A percentile compares a stretch with the other conserved stretches of the same genome.
Conservation (phyloP, 2,329 filamentous ascomycete genomes). For the Neurospora sp. region DNA sequence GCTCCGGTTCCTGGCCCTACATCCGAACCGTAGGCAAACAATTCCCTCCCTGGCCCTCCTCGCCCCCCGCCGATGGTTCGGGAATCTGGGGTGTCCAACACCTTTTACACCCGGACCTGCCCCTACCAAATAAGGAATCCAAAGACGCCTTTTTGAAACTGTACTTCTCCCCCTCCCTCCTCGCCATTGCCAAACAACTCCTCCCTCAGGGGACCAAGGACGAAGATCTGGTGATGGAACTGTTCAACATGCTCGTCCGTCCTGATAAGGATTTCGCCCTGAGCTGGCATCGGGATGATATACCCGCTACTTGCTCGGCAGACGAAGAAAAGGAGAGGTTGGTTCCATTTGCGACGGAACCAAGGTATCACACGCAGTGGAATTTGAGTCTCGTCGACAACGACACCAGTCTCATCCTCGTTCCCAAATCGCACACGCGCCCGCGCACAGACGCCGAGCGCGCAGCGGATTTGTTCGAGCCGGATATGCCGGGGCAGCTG, state of each 20-base stretch:
- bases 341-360: constrained; percentile 23
- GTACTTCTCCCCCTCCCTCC: constrained; percentile 62
- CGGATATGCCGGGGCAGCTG: constrained; percentile 50
- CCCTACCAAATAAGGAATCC: constrained; percentile 37
- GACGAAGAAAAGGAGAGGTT: constrained; percentile 60
- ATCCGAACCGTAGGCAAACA: constrained; percentile 81
- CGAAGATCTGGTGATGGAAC: constrained; percentile 68
- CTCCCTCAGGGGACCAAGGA: constrained; percentile 36
- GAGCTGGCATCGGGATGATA: constrained; percentile 79
- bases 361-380: constrained; percentile 62
- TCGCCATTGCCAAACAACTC: constrained; percentile 55
- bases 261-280: constrained; percentile 63
- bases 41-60: constrained; percentile 72
- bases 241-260: constrained; percentile 76
- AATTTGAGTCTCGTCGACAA: constrained; percentile 76
- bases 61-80: constrained; percentile 33
- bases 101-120: constrained; percentile 64
- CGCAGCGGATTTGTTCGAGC: constrained; percentile 53
- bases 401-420: constrained; percentile 54
- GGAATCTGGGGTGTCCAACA: constrained; percentile 90
- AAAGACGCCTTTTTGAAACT: constrained; percentile 50
- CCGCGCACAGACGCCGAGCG: constrained; percentile 62
- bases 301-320: constrained; percentile 51
- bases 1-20: constrained; percentile 66
- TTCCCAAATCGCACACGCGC: constrained; percentile 66